Evolutionary conservation across 176 grass and related monocot genomes (phyloP).

Genomic region (Pontederia crassipes): DNA sequence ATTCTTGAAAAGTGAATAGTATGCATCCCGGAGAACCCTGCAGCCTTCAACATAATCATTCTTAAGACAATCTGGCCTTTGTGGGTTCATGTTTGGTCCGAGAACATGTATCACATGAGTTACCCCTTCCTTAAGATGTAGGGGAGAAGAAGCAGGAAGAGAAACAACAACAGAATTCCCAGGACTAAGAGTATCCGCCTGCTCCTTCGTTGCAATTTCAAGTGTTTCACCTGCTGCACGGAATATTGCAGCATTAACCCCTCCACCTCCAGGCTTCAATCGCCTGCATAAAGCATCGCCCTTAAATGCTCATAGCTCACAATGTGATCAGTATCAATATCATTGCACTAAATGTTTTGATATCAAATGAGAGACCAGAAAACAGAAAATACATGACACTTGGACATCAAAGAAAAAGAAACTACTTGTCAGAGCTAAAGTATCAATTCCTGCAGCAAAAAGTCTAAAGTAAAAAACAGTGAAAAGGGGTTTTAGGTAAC

Average conservation of each 20-base stretch:
- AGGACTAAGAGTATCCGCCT: constrained; percentile 57
- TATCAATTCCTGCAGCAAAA: too few species aligned
- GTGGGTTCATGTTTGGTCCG: constrained; percentile 94
- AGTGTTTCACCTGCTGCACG: constrained; percentile 63
- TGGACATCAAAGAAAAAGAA: too few species aligned
- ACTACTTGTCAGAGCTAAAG: too few species aligned
- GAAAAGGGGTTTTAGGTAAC: too few species aligned
- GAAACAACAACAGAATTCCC: constrained; percentile 53
- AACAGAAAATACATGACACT: too few species aligned
- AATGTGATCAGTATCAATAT: too few species aligned
- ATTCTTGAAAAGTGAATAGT: constrained; percentile 66
- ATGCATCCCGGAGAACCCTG: constrained; percentile 68
- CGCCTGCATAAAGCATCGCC: constrained; percentile 33
- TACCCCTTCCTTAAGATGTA: constrained; percentile 60
- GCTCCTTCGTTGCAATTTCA: constrained; percentile 52
- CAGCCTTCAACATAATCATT: constrained; percentile 77
- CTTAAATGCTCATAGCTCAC: too few species aligned
- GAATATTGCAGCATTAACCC: constrained; percentile 89
- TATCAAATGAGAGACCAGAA: too few species aligned
- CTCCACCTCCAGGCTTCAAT: constrained; percentile 87
- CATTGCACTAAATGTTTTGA: too few species aligned
- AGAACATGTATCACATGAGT: constrained; percentile 97
- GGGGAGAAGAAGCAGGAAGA: constrained; percentile 57
- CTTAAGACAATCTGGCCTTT: constrained; percentile 69
- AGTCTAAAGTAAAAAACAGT: too few species aligned